phyloP scores from a whole-genome alignment of 2,329 filamentous ascomycete species.

The Cercospora zeae-maydis region DNA sequence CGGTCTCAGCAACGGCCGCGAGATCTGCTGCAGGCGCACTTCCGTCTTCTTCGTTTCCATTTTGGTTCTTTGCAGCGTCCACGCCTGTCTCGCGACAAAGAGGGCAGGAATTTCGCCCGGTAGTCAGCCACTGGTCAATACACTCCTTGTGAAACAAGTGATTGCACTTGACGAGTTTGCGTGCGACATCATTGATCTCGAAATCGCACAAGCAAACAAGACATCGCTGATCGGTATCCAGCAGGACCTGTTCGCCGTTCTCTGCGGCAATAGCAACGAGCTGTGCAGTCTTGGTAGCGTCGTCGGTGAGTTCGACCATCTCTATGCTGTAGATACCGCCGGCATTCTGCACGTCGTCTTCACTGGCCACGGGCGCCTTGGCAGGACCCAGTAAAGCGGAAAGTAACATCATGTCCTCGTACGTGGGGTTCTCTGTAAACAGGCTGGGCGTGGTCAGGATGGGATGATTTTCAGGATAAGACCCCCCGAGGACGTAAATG shows the following conservation, averaged over 20 bases:
- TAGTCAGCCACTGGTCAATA: constrained; percentile 70
- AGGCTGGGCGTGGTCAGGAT: constrained; percentile 66
- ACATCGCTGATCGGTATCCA: constrained; percentile 52
- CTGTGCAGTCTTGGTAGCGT: constrained; percentile 27
- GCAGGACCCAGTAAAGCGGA: constrained; percentile 64
- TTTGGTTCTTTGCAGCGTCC: constrained; percentile 43
- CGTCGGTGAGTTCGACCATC: constrained; percentile 13
- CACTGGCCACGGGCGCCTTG: constrained; percentile 64
- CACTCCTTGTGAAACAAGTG: constrained; percentile 67
- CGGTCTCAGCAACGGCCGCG: not conserved
- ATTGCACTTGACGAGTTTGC: constrained; percentile 60
- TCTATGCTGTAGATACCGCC: constrained; percentile 58
- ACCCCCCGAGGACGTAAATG: constrained; percentile 68
- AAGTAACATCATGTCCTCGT: constrained; percentile 69
- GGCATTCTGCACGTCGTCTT: constrained; percentile 60
- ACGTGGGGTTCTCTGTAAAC: constrained; percentile 67
- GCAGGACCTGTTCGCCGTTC: constrained; percentile 30
- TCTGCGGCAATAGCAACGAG: constrained; percentile 37
- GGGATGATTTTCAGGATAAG: constrained; percentile 66
- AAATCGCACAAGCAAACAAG: constrained; percentile 66
- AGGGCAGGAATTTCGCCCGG: constrained; percentile 62
- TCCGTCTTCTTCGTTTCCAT: constrained; percentile 12
- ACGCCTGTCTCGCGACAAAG: constrained; percentile 59
- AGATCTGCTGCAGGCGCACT: not conserved
- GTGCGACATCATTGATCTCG: constrained; percentile 58